Base-by-base conservation (phyloP, 805 yeast species). In the Schizosaccharomyces lindneri region DNA sequence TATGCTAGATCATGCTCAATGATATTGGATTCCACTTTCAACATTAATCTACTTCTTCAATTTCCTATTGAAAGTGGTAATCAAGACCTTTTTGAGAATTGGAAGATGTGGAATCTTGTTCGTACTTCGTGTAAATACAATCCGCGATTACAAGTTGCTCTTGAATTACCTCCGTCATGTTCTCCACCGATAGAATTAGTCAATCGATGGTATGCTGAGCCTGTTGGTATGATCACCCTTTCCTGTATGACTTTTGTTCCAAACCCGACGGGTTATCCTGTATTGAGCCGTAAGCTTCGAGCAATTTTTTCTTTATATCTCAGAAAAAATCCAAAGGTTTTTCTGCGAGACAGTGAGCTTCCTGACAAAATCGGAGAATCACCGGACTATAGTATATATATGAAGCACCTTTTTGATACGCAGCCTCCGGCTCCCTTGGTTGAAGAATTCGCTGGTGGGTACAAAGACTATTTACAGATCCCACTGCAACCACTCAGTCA, bases 71-170 rank as follows among this genome's bases (percentile, higher is more conserved):
- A 73, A 5, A 65, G 72, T 55, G 51, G 39, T 4, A 19, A 32
- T 4, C 41, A 39, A 17, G 60, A 55, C 27, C 27, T 19, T 24
- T 69, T 83, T 41, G 79, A 83, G 2, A 81, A 84, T 1, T 84
- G 89, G 89, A 85, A 82, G 62, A 76, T 81, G 65, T 84, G 89
- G 89, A 80, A 83, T 65, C 75, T 84, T 0, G 77, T 84, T 2
- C 72, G 87, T 29, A 73, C 75, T 4, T 71, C 78, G 46, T 79
- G 83, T 65, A 76, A 76, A 62, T 81, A 82, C 66, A 75, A 81
- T 60, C 64, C 70, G 1, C 76, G 79, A 27, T 70, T 84, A 61
- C 81, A 86, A n/a, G 81, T 87, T 62, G 85, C 87, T 4, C 73
- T 85, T 43, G 93, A 83, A 46, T 77, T 88, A 27, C 89, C 95